Evolutionary conservation across 2,329 filamentous ascomycete species (phyloP), one percentile per base, ranked within the genome.

Genomic region (Pseudogymnoascus sp.): DNA sequence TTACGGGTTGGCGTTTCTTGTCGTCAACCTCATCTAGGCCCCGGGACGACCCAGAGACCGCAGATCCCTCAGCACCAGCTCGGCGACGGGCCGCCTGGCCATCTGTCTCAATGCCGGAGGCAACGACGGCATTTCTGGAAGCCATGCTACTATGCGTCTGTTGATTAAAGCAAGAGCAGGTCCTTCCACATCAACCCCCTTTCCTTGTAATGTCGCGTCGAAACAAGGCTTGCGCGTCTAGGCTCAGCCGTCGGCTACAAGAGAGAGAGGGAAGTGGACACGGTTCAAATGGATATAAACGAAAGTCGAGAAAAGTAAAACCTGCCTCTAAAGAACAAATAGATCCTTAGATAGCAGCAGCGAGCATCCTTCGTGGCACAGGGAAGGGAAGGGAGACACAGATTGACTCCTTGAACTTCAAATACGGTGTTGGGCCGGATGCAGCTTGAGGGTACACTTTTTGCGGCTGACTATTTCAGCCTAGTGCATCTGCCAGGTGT

Each of bases 31-130:
- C 71, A 14, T 69, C 64, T 61, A 61, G 67, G 33, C 71, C 64
- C 38, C 67, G 79, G 58, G 74, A 67, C 28, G 74, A 67, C 30
- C 72, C 69, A 63, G 74, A 72, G 66, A 72, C 68, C 63, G 74
- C 67, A 64, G 76, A 67, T 64, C 72, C 71, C 62, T 76, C 74
- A 63, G 77, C 78, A 62, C 80, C 75, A 70, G 81, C 79, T 70
- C 85, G 82, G 70, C 84, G 77, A 68, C 84, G 79, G 65, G 83
- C 78, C 67, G 79, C 79, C 69, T 86, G 81, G 69, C 77, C 78
- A 63, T 80, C 73, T 11, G 65, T 60, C 69, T 86, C 83, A 70
- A 82, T 80, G 75, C 85, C 85, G 39, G 85, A 84, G 74, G 81
- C 83, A 74, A 81, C 76, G 70, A 79, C 77, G 72, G 80, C 78